A percentile compares a stretch with the other conserved stretches of the same genome.
phyloP scores from a whole-genome alignment of 805 yeast genomes.

The Monosporozyma yasuniensis region DNA sequence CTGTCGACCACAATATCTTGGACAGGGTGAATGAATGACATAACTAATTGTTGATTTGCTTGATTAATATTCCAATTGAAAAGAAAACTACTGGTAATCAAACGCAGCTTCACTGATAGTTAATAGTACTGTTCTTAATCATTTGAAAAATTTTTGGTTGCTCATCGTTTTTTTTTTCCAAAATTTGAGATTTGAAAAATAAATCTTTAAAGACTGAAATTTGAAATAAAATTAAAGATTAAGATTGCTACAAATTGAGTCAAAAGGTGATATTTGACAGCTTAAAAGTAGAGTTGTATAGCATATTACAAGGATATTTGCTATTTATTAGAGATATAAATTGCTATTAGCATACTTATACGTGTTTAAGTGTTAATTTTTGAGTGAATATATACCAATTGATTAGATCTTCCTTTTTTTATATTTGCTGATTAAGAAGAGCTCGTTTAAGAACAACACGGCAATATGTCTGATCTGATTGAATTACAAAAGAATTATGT shows the following conservation, averaged over 20 bases:
- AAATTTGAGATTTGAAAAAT: neutral
- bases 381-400: neutral
- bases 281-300: neutral
- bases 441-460: neutral
- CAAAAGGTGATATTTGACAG: neutral
- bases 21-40: constrained; percentile 56
- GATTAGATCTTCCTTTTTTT: neutral
- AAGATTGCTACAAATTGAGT: neutral
- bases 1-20: constrained; percentile 44
- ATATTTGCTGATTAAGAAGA: neutral
- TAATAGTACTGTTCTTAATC: neutral
- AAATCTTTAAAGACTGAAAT: neutral
- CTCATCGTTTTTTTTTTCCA: neutral
- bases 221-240: neutral
- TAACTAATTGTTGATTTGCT: neutral
- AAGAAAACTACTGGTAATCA: neutral
- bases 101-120: neutral
- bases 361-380: too few relatives aligned
- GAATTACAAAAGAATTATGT: constrained; percentile 32
- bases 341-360: neutral
- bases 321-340: neutral
- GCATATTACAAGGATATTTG: neutral
- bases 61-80: neutral
- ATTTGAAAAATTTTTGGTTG: neutral
- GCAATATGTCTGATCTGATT: constrained; percentile 31